Percentiles rank a stretch among this genome's conserved stretches.
phyloP scores from a whole-genome alignment of 139 green algal genomes.

The Bryopsis sp. region DNA sequence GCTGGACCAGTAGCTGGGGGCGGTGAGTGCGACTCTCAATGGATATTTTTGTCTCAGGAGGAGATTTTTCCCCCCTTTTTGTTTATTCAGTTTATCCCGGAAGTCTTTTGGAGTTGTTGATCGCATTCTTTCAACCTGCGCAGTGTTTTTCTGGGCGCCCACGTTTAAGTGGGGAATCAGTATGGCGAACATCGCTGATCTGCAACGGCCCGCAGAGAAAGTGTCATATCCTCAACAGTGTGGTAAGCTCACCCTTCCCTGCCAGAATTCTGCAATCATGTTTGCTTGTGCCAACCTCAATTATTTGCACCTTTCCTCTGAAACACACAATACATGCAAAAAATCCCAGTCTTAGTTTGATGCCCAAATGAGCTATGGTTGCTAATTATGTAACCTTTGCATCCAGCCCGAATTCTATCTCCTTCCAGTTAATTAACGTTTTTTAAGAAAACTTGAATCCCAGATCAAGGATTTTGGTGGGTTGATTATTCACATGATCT shows the following conservation, averaged over 20 bases:
- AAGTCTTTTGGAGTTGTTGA: neutral
- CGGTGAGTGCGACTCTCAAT: neutral
- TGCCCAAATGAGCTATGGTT: neutral
- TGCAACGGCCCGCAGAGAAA: constrained; percentile 76
- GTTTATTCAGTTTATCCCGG: too few species aligned
- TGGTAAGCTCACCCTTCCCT: too few species aligned
- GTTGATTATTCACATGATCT: too few species aligned
- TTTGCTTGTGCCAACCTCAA: neutral
- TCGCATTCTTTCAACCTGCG: constrained; percentile 8
- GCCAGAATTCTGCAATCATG: neutral
- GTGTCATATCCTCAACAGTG: constrained; percentile 87
- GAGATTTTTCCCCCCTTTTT: neutral
- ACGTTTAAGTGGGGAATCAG: constrained; percentile 98
- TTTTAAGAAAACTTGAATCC: constrained; percentile 9
- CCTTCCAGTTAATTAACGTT: too few species aligned
- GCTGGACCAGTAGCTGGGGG: constrained; percentile 1
- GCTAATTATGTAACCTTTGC: too few species aligned
- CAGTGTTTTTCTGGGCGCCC: constrained; percentile 91
- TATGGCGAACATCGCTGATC: constrained; percentile 91
- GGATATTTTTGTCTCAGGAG: neutral
- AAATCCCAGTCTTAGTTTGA: neutral
- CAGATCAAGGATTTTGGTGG: neutral
- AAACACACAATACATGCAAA: neutral
- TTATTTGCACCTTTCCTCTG: neutral
- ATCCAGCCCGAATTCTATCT: too few species aligned